Conservation (phyloP, 2,329 filamentous ascomycete genomes). For the Epichloe aotearoae region DNA sequence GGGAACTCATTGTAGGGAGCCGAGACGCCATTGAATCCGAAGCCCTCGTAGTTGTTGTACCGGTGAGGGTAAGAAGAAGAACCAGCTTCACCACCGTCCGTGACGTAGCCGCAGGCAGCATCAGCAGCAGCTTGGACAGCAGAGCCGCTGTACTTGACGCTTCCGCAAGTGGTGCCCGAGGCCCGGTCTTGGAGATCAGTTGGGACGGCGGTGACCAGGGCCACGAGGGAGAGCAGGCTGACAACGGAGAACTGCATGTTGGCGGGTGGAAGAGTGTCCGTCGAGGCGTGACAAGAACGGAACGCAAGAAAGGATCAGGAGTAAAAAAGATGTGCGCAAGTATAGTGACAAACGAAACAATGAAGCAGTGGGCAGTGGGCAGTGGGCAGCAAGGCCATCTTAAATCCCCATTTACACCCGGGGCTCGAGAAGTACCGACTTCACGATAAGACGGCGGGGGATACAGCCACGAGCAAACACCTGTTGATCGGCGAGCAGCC, state of each 20-base stretch:
- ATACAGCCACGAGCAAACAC: neutral
- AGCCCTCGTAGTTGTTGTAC: slow-evolving; percentile 26
- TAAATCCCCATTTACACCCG: neutral
- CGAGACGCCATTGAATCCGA: slow-evolving; percentile 17
- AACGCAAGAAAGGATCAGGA: neutral
- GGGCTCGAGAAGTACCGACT: neutral
- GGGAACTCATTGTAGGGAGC: slow-evolving; percentile 28
- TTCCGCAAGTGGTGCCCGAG: slow-evolving; percentile 19
- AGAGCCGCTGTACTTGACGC: slow-evolving; percentile 14
- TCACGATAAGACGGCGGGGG: neutral
- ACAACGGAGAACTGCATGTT: slow-evolving; percentile 15
- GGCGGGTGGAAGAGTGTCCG: slow-evolving; percentile 1
- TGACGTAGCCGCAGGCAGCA: slow-evolving; percentile 15
- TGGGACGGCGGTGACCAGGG: slow-evolving; percentile 16
- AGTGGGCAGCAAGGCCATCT: neutral
- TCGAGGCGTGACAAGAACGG: neutral
- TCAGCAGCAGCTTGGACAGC: slow-evolving; percentile 17
- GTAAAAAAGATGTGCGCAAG: neutral
- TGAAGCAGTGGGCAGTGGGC: neutral
- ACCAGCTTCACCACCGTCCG: slow-evolving; percentile 12
- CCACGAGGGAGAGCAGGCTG: slow-evolving; percentile 15
- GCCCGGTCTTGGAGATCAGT: slow-evolving; percentile 11
- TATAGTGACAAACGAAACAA: too few species aligned
- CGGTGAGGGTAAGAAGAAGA: slow-evolving; percentile 24
- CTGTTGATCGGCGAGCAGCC: neutral